Percentiles rank a stretch among this genome's conserved stretches.
Evolutionary conservation across 2,329 filamentous ascomycete species (phyloP).

Genomic region (Didymella segeticola): DNA sequence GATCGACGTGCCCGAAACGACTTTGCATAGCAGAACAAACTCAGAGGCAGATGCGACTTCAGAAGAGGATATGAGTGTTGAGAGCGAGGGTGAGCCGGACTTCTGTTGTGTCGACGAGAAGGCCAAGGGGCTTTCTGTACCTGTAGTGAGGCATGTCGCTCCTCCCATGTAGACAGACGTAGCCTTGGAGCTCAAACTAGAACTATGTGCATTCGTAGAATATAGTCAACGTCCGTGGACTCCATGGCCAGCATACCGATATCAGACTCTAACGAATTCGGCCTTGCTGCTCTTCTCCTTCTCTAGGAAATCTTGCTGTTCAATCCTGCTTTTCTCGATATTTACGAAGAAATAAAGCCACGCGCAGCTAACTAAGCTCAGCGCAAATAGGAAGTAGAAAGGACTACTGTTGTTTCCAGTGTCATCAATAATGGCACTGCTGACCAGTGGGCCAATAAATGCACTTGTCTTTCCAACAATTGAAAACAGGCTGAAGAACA

Average conservation of each 20-base stretch:
- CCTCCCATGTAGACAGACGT: neutral
- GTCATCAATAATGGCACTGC: slow-evolving; percentile 71
- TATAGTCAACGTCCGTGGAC: neutral
- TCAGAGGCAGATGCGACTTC: neutral
- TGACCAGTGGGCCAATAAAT: slow-evolving; percentile 74
- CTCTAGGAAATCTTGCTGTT: slow-evolving; percentile 33
- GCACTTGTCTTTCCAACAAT: slow-evolving; percentile 73
- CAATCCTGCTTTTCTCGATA: slow-evolving; percentile 32
- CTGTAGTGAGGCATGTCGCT: neutral
- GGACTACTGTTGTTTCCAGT: slow-evolving; percentile 65
- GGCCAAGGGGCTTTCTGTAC: neutral
- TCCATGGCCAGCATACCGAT: too few relatives aligned
- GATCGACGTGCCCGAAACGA: neutral
- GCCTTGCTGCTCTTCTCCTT: slow-evolving; percentile 24
- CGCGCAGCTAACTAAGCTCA: slow-evolving; percentile 31
- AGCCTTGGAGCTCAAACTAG: neutral
- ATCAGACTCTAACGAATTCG: slow-evolving; percentile 4
- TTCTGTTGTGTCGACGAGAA: neutral
- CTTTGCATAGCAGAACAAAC: neutral
- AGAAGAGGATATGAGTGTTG: neutral
- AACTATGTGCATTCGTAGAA: neutral
- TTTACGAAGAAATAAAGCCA: slow-evolving; percentile 35
- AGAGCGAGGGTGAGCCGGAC: neutral
- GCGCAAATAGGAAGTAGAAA: slow-evolving; percentile 66
- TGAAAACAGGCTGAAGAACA: slow-evolving; percentile 74